Percentiles rank a stretch among this genome's conserved stretches.
phyloP scores from a whole-genome alignment of 345 rosid species.

The Gossypium ekmanianum region DNA sequence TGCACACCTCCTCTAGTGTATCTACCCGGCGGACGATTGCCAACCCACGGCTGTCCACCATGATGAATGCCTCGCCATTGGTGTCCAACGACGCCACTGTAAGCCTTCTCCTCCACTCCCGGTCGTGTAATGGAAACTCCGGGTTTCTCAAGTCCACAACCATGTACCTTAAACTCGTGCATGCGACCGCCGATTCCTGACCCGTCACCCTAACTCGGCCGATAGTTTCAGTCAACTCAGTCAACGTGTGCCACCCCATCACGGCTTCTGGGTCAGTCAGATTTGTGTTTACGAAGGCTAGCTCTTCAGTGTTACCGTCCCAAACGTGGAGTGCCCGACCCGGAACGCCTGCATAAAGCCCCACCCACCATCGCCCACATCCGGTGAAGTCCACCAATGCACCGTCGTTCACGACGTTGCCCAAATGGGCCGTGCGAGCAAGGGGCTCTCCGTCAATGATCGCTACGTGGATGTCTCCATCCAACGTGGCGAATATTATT shows the following conservation, averaged over 20 bases:
- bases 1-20: constrained; percentile 40
- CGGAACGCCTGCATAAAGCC: constrained; percentile 73
- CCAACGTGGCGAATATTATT: constrained; percentile 64
- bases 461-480: constrained; percentile 80
- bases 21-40: constrained; percentile 57
- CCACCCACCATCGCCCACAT: constrained; percentile 76
- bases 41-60: constrained; percentile 46
- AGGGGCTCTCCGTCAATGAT: constrained; percentile 25
- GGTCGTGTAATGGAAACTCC: constrained; percentile 36
- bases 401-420: constrained; percentile 68
- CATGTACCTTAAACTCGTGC: constrained; percentile 48
- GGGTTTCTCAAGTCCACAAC: constrained; percentile 56
- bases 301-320: constrained; percentile 52
- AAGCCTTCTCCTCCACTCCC: constrained; percentile 35
- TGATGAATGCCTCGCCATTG: constrained; percentile 41
- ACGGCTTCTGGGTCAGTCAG: constrained; percentile 71
- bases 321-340: constrained; percentile 75
- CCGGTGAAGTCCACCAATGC: constrained; percentile 78
- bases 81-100: constrained; percentile 51
- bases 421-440: constrained; percentile 50
- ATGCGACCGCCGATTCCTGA: constrained; percentile 60
- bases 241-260: constrained; percentile 70
- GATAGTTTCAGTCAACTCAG: constrained; percentile 52
- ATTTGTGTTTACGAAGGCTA: constrained; percentile 45
- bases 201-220: constrained; percentile 65